phyloP scores from a whole-genome alignment of 768 basidiomycete species.

The Hirschioporus abietinus region DNA sequence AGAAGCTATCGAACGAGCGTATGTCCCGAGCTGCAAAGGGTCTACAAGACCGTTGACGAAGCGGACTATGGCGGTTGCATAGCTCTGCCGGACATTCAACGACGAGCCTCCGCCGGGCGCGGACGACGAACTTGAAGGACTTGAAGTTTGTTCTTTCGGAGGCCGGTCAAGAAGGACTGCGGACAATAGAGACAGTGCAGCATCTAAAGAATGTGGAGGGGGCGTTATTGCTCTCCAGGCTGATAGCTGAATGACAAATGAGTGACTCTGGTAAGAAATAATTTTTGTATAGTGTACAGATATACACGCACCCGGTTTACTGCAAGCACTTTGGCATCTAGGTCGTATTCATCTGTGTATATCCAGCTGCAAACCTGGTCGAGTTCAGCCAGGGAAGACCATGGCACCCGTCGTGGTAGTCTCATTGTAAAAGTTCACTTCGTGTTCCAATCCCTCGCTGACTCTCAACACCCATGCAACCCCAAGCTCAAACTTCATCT shows the following conservation, averaged over 20 bases:
- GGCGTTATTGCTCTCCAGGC: conserved; percentile 73
- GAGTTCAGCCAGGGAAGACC: conserved; percentile 63
- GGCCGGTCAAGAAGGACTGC: conserved; percentile 52
- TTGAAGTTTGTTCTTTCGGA: conserved; percentile 9
- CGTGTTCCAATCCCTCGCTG: background rate
- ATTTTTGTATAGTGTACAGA: background rate
- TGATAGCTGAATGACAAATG: conserved; percentile 45
- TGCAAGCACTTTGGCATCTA: conserved; percentile 49
- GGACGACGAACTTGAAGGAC: conserved; percentile 16
- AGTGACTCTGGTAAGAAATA: conserved; percentile 5
- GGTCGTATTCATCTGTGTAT: conserved; percentile 57
- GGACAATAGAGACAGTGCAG: conserved; percentile 56
- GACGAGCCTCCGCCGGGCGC: conserved; percentile 17
- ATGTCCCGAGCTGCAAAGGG: conserved; percentile 83
- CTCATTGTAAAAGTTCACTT: conserved; percentile 39
- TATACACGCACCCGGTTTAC: conserved; percentile 55
- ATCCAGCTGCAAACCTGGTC: conserved; percentile 76
- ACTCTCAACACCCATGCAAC: background rate
- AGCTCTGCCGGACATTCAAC: conserved; percentile 64
- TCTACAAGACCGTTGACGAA: conserved; percentile 96
- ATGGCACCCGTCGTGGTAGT: conserved; percentile 77
- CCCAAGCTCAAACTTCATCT: no score
- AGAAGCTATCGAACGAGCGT: conserved; percentile 84
- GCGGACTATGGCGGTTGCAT: conserved; percentile 76
- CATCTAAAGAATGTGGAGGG: conserved; percentile 81